These are phyloP conservation scores for Globisporangium cylindrosporum DNA, from an alignment of 352 stramenopile species.

Conservation along the genomic window DNA sequence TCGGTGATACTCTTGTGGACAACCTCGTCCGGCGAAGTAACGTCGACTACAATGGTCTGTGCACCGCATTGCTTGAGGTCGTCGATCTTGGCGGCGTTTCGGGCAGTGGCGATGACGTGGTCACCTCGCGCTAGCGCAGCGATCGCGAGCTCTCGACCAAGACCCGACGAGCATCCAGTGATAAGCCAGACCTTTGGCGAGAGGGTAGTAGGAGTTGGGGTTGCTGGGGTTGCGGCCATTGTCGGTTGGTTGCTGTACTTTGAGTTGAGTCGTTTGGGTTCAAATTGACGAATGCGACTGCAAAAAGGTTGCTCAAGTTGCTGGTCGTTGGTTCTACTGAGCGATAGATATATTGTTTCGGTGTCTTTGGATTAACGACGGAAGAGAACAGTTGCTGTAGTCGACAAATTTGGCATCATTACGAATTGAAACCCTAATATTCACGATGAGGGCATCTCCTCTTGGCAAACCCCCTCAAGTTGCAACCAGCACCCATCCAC, in stretches of 20 bases:
- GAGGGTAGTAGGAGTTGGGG: neutral
- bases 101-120: slow-evolving; percentile 35
- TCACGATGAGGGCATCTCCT: no score
- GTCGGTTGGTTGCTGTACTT: neutral
- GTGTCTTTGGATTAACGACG: no score
- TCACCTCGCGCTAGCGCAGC: slow-evolving; percentile 29
- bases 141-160: slow-evolving; percentile 24
- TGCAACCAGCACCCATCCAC: no score
- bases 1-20: slow-evolving; percentile 22
- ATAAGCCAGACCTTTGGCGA: slow-evolving; percentile 14
- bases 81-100: slow-evolving; percentile 22
- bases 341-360: no score
- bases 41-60: slow-evolving; percentile 27
- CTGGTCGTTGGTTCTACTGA: neutral
- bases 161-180: slow-evolving; percentile 21
- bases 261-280: neutral
- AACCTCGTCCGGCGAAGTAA: slow-evolving; percentile 26
- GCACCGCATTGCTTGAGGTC: slow-evolving; percentile 29
- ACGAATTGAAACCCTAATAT: neutral
- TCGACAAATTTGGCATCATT: neutral
- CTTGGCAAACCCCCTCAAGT: no score
- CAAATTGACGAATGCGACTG: neutral
- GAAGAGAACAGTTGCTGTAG: neutral
- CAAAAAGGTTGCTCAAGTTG: neutral
- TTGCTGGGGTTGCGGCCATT: neutral